Percentiles rank a stretch among this genome's conserved stretches.
phyloP scores from a whole-genome alignment of 768 basidiomycete genomes.

The Russula sp. region DNA sequence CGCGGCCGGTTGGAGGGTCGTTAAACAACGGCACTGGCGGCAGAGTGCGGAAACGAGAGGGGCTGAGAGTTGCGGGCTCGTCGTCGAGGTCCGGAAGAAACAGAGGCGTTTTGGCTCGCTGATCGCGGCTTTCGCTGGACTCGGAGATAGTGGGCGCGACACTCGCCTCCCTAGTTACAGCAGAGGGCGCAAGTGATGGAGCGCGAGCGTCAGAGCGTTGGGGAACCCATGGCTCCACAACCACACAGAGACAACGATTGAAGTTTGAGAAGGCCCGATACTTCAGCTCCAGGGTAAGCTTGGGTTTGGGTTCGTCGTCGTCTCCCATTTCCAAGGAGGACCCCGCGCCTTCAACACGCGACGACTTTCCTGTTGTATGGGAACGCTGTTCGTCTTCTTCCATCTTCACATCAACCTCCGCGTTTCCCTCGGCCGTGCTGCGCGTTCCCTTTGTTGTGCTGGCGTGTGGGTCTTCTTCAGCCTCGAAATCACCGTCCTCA shows the following conservation, averaged over 20 bases:
- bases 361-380: not conserved
- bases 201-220: conserved; percentile 35
- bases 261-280: conserved; percentile 69
- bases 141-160: conserved; percentile 33
- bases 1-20: conserved; percentile 26
- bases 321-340: conserved; percentile 46
- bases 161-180: conserved; percentile 30
- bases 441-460: not conserved
- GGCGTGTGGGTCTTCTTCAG: not conserved
- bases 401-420: conserved; percentile 1
- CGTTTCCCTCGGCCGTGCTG: not conserved
- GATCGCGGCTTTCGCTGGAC: conserved; percentile 25
- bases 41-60: conserved; percentile 28
- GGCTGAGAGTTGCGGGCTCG: conserved; percentile 36
- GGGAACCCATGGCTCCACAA: conserved; percentile 76
- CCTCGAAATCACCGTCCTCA: not conserved
- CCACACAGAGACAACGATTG: conserved; percentile 70
- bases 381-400: conserved; percentile 8
- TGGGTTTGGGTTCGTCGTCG: conserved; percentile 65
- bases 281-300: conserved; percentile 56
- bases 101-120: conserved; percentile 53
- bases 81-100: conserved; percentile 66
- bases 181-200: conserved; percentile 31
- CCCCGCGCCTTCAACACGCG: conserved; percentile 26
- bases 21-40: conserved; percentile 42